These are phyloP conservation scores for Trichaptum fuscoviolaceum DNA, from an alignment of 768 basidiomycete species.

Conservation along the genomic window DNA sequence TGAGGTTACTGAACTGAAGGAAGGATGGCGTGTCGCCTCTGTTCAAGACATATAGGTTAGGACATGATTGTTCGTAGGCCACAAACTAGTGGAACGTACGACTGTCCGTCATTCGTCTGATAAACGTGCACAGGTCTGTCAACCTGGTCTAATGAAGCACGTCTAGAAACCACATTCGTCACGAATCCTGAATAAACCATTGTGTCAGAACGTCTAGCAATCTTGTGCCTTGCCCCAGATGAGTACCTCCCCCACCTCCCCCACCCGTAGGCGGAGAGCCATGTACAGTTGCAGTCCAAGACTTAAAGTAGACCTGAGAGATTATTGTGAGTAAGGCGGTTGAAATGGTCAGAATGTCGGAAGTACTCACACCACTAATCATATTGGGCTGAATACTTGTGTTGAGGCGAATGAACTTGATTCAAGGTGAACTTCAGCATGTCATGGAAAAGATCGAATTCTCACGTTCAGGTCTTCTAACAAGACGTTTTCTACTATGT, in stretches of 20 bases:
- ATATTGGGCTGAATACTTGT: slow-evolving; percentile 50
- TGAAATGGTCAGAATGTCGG: not conserved
- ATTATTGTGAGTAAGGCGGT: not conserved
- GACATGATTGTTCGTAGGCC: not conserved
- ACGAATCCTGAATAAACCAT: slow-evolving; percentile 31
- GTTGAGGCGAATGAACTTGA: slow-evolving; percentile 42
- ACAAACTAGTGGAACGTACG: slow-evolving; percentile 24
- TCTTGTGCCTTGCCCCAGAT: not conserved
- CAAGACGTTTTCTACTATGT: slow-evolving; percentile 47
- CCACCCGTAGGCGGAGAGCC: slow-evolving; percentile 52
- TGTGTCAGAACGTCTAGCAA: slow-evolving; percentile 1
- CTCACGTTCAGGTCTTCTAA: slow-evolving; percentile 43
- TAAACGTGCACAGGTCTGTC: slow-evolving; percentile 41
- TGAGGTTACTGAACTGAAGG: slow-evolving; percentile 41
- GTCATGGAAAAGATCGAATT: not conserved
- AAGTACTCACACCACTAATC: slow-evolving; percentile 38
- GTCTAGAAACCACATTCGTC: slow-evolving; percentile 37
- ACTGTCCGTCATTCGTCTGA: slow-evolving; percentile 46
- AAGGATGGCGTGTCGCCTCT: slow-evolving; percentile 48
- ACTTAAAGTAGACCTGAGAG: slow-evolving; percentile 49
- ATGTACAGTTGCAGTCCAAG: slow-evolving; percentile 47
- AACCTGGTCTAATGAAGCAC: slow-evolving; percentile 43
- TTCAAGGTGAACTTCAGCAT: not conserved
- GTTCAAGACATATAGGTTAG: not conserved
- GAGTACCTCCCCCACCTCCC: slow-evolving; percentile 43